A percentile compares a stretch with the other conserved stretches of the same genome.
phyloP scores from a whole-genome alignment of 352 stramenopile genomes.

The Pythium aristosporum region DNA sequence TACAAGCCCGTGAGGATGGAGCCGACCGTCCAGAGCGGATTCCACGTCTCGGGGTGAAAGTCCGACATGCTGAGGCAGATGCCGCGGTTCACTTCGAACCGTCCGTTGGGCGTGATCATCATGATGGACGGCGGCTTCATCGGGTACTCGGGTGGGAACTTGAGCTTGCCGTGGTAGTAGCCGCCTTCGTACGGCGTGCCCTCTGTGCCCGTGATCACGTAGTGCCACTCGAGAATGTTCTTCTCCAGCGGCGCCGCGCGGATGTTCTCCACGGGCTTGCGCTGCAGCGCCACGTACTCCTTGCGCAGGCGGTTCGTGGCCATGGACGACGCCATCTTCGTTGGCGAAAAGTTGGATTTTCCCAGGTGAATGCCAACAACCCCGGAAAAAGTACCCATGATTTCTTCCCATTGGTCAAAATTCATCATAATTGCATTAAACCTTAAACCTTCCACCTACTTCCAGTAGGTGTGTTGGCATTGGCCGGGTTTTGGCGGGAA shows the following conservation, averaged over 20 bases:
- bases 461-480: conserved; percentile 8
- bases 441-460: conserved; percentile 10
- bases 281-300: conserved; percentile 87
- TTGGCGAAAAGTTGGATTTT: neutral
- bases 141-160: conserved; percentile 93
- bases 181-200: conserved; percentile 81
- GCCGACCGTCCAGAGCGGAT: conserved; percentile 93
- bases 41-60: conserved; percentile 95
- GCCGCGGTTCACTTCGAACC: conserved; percentile 91
- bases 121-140: conserved; percentile 93
- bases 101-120: conserved; percentile 93
- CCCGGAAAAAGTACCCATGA: neutral
- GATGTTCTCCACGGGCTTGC: conserved; percentile 89
- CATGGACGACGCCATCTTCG: conserved; percentile 66
- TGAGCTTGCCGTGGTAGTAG: conserved; percentile 90
- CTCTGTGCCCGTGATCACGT: conserved; percentile 81
- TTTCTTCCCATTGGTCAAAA: conserved; percentile 17
- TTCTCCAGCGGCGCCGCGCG: conserved; percentile 81
- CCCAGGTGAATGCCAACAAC: neutral
- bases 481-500: conserved; percentile 29
- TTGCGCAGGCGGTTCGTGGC: conserved; percentile 89
- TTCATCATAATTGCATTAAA: no score
- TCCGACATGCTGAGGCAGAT: conserved; percentile 95
- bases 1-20: conserved; percentile 95
- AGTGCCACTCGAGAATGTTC: conserved; percentile 97